Conservation (phyloP, 441 rosid species). For the Oxalis stricta region DNA sequence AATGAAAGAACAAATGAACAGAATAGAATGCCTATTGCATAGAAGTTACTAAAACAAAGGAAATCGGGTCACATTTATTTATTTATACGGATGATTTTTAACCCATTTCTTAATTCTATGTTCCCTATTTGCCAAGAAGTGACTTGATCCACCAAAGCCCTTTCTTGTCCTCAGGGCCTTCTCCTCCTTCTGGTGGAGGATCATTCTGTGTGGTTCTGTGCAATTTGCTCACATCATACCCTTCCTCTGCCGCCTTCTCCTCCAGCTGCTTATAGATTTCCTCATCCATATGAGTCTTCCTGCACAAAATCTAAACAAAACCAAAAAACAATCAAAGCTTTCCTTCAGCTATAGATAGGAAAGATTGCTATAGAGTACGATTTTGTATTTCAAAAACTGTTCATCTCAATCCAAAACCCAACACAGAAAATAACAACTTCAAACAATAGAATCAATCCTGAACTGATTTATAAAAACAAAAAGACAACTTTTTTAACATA, state of each 20-base stretch:
- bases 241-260: constrained; percentile 42
- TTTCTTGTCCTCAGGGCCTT: constrained; percentile 45
- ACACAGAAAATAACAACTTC: too few species aligned
- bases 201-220: constrained; percentile 61
- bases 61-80: too few species aligned
- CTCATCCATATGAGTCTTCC: constrained; percentile 47
- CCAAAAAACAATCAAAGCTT: background rate
- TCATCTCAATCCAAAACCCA: too few species aligned
- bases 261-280: constrained; percentile 45
- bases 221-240: constrained; percentile 63
- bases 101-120: background rate
- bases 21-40: too few species aligned
- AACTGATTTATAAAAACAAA: too few species aligned
- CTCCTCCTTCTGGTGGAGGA: constrained; percentile 39
- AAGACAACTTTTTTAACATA: too few species aligned
- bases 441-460: too few species aligned
- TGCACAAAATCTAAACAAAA: constrained; percentile 48
- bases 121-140: constrained; percentile 34
- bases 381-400: too few species aligned
- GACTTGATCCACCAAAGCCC: constrained; percentile 91
- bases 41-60: too few species aligned
- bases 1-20: too few species aligned
- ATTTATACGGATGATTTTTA: too few species aligned
- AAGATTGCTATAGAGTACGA: background rate
- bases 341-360: too few species aligned